Evolutionary conservation across 495 filamentous ascomycete species (phyloP).

Genomic region (Letharia columbiana): DNA sequence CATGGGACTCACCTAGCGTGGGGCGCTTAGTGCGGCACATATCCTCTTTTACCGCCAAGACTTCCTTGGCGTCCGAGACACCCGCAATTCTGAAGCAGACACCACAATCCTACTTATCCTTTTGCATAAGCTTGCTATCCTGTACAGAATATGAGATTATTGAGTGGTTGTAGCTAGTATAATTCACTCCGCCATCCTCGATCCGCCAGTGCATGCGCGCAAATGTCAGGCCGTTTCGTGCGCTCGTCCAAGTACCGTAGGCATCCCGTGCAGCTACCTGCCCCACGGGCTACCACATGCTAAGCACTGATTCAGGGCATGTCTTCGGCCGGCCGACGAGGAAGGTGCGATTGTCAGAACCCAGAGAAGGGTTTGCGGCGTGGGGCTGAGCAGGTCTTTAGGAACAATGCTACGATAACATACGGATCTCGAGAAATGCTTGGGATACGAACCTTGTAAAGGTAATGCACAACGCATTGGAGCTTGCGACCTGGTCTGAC

Average conservation of each 20-base stretch:
- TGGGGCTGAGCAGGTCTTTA: constrained; percentile 26
- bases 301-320: constrained; percentile 58
- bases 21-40: too few relatives aligned
- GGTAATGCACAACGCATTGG: constrained; percentile 37
- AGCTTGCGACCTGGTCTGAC: constrained; percentile 24
- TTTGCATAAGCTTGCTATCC: background rate
- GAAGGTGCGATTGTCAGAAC: constrained; percentile 52
- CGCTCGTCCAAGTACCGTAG: constrained; percentile 97
- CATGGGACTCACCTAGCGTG: too few relatives aligned
- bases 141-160: background rate
- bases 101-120: too few relatives aligned
- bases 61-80: background rate
- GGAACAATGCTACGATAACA: constrained; percentile 95
- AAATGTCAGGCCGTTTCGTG: constrained; percentile 95
- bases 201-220: constrained; percentile 15
- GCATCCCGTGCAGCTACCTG: constrained; percentile 30
- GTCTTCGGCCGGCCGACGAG: constrained; percentile 90
- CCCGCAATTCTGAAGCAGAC: too few relatives aligned
- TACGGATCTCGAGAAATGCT: constrained; percentile 89
- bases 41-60: too few relatives aligned
- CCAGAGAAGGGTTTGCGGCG: background rate
- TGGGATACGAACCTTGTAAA: constrained; percentile 99
- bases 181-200: background rate
- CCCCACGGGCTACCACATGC: constrained; percentile 8
- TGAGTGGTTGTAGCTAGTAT: background rate